Conservation (phyloP, 2,329 filamentous ascomycete species). For the Talaromyces piceae region DNA sequence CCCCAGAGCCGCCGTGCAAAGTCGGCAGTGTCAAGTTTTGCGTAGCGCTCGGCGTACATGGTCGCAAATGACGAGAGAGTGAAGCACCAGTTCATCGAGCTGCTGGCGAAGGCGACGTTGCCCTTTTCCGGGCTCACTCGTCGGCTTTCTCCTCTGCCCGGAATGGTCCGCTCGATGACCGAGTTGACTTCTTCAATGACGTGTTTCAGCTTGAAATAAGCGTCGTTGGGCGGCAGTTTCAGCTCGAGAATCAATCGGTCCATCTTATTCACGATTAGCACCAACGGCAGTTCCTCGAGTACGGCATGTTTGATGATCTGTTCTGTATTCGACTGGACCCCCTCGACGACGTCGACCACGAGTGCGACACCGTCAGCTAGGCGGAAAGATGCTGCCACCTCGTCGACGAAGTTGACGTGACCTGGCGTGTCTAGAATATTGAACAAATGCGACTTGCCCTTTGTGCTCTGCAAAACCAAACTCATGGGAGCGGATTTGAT, state of each 20-base stretch:
- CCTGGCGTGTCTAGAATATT: conserved; percentile 95
- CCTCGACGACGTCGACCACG: conserved; percentile 93
- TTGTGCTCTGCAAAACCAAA: conserved; percentile 76
- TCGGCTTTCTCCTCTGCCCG: conserved; percentile 68
- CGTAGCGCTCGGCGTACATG: conserved; percentile 89
- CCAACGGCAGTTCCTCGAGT: conserved; percentile 79
- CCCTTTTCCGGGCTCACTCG: conserved; percentile 92
- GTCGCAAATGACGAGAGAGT: conserved; percentile 88
- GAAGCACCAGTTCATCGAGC: conserved; percentile 93
- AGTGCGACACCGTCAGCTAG: conserved; percentile 87
- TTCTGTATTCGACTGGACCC: conserved; percentile 97
- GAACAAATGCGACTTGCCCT: conserved; percentile 88
- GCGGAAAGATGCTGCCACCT: conserved; percentile 80
- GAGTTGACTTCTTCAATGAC: conserved; percentile 99
- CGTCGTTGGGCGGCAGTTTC: conserved; percentile 86
- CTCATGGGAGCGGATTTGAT: conserved; percentile 95
- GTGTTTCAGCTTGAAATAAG: conserved; percentile 98
- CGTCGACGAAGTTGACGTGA: conserved; percentile 97
- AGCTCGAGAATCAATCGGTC: conserved; percentile 90
- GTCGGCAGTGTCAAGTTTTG: conserved; percentile 70
- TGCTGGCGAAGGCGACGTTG: conserved; percentile 95
- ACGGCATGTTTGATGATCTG: conserved; percentile 96
- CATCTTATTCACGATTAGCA: conserved; percentile 93
- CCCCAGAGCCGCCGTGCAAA: conserved; percentile 88
- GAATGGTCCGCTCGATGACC: conserved; percentile 78